Conservation (phyloP, 2,329 filamentous ascomycete species). For the Alternaria sp. region DNA sequence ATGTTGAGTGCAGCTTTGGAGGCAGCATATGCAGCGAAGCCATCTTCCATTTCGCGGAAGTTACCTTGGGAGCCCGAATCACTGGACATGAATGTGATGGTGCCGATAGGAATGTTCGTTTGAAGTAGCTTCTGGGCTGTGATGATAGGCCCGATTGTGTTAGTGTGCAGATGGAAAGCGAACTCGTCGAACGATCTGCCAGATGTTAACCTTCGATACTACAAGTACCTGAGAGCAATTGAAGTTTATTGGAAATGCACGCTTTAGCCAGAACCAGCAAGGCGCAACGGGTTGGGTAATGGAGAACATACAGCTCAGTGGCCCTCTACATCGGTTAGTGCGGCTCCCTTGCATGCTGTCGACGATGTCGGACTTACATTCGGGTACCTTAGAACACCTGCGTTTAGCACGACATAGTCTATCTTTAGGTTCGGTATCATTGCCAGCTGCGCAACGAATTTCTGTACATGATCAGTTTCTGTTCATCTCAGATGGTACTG, state of each 20-base stretch:
- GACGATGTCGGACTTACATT: constrained; percentile 55
- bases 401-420: constrained; percentile 66
- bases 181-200: constrained; percentile 63
- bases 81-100: constrained; percentile 64
- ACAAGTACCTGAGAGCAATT: constrained; percentile 10
- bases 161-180: constrained; percentile 64
- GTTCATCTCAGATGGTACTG: background rate
- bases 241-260: constrained; percentile 25
- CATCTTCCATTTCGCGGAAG: constrained; percentile 66
- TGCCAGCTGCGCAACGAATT: constrained; percentile 54
- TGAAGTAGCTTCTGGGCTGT: constrained; percentile 63
- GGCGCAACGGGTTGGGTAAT: constrained; percentile 23
- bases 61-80: constrained; percentile 63
- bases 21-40: constrained; percentile 66
- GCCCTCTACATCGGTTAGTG: constrained; percentile 56
- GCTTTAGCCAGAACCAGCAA: constrained; percentile 31
- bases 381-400: constrained; percentile 65
- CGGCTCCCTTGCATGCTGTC: constrained; percentile 21
- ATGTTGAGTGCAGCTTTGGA: constrained; percentile 68
- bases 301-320: constrained; percentile 57
- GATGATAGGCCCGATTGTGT: constrained; percentile 68
- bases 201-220: constrained; percentile 13
- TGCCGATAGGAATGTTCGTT: constrained; percentile 58
- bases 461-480: constrained; percentile 36
- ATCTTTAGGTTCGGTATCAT: constrained; percentile 56